Conservation (phyloP, 2,329 filamentous ascomycete genomes). For the Alternaria ethzedia region DNA sequence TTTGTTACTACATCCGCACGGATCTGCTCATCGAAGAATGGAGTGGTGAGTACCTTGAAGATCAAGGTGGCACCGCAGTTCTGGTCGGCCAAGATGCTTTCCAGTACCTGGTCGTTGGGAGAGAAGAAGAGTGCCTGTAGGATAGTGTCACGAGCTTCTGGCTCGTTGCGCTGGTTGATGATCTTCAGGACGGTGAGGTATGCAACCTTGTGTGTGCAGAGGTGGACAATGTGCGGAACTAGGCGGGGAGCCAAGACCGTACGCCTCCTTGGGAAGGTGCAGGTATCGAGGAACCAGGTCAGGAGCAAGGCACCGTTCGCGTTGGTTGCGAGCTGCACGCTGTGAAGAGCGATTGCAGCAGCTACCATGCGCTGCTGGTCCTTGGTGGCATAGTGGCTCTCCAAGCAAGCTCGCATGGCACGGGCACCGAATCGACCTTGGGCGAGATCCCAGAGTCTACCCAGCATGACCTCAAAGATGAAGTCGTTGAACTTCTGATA, state of each 20-base stretch:
- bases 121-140: constrained; percentile 93
- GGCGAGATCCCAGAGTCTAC: constrained; percentile 88
- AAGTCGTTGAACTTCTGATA: constrained; percentile 93
- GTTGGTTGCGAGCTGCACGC: constrained; percentile 94
- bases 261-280: constrained; percentile 89
- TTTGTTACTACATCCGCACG: constrained; percentile 88
- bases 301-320: constrained; percentile 91
- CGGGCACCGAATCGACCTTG: constrained; percentile 94
- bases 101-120: constrained; percentile 81
- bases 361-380: constrained; percentile 96
- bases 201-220: constrained; percentile 98
- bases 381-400: constrained; percentile 93
- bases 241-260: constrained; percentile 91
- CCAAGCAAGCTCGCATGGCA: constrained; percentile 94
- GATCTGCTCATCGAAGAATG: constrained; percentile 94
- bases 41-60: constrained; percentile 97
- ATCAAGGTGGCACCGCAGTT: constrained; percentile 93
- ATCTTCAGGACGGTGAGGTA: constrained; percentile 97
- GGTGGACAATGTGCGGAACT: constrained; percentile 88
- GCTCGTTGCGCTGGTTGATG: constrained; percentile 95
- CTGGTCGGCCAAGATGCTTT: constrained; percentile 89
- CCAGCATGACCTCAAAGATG: constrained; percentile 97
- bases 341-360: constrained; percentile 93
- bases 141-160: constrained; percentile 88
- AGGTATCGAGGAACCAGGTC: constrained; percentile 98